phyloP scores from a whole-genome alignment of 768 basidiomycete genomes.

The Podaxis sp. region DNA sequence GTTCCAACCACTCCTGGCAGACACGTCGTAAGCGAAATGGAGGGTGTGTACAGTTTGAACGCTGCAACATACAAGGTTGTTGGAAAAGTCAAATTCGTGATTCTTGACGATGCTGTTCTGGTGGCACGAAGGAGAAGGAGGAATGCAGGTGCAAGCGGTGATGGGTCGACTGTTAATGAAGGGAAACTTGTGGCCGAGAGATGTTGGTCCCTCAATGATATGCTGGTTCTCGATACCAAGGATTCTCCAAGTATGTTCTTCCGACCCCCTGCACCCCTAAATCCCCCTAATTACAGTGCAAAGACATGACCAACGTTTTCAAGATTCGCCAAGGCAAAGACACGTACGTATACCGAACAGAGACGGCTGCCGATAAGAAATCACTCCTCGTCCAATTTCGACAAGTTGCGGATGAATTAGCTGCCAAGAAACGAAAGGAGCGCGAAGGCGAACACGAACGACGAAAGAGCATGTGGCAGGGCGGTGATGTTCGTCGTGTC shows the following conservation, averaged over 20 bases:
- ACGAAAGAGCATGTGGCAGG: constrained; percentile 72
- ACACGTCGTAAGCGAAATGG: constrained; percentile 86
- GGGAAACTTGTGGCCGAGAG: constrained; percentile 88
- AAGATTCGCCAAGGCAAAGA: constrained; percentile 94
- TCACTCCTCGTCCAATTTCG: constrained; percentile 81
- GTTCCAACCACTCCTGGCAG: constrained; percentile 89
- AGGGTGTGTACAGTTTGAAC: constrained; percentile 81
- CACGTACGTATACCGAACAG: constrained; percentile 90
- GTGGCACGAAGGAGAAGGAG: constrained; percentile 78
- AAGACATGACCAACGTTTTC: constrained; percentile 92
- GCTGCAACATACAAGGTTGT: constrained; percentile 94
- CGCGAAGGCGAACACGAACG: constrained; percentile 92
- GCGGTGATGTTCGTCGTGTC: constrained; percentile 31
- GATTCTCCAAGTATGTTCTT: constrained; percentile 77
- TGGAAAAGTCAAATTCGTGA: constrained; percentile 83
- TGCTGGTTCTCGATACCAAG: constrained; percentile 94
- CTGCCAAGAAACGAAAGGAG: constrained; percentile 86
- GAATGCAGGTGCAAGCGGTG: constrained; percentile 48
- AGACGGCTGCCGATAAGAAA: constrained; percentile 82
- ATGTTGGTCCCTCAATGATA: constrained; percentile 92
- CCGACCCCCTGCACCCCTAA: constrained; percentile 7
- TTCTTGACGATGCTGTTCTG: constrained; percentile 89
- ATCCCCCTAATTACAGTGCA: background rate
- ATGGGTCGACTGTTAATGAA: constrained; percentile 48
- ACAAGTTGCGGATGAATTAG: constrained; percentile 89